Evolutionary conservation across 2,329 filamentous ascomycete species (phyloP).

Genomic region (Microsporum audouinii): DNA sequence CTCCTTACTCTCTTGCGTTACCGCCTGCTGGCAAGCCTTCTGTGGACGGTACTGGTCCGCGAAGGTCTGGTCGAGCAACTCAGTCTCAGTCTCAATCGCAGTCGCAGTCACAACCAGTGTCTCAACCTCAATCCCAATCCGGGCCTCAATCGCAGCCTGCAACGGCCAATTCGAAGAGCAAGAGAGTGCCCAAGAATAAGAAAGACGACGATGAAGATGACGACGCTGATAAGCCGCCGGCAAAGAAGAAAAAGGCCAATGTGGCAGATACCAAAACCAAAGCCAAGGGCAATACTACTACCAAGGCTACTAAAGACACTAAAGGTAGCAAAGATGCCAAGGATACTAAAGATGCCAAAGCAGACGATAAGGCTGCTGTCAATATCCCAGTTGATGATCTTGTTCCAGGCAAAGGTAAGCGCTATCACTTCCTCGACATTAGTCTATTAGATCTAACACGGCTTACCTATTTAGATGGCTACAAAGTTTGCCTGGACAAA

Average conservation of each 20-base stretch:
- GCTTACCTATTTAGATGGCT: conserved; percentile 9
- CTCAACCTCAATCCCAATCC: conserved; percentile 2
- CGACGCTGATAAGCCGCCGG: conserved; percentile 16
- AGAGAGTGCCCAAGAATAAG: conserved; percentile 17
- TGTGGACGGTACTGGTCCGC: conserved; percentile 7
- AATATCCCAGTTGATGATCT: conserved; percentile 39
- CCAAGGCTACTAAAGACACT: background rate
- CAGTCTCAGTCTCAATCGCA: conserved; percentile 4
- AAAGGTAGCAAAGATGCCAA: background rate
- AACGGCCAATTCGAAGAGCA: conserved; percentile 24
- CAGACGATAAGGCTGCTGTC: conserved; percentile 13
- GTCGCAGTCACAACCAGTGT: conserved; percentile 5
- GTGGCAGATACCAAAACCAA: conserved; percentile 13
- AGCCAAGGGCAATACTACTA: background rate
- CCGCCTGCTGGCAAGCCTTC: conserved; percentile 1
- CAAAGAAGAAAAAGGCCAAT: conserved; percentile 34
- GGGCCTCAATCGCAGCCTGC: conserved; percentile 7
- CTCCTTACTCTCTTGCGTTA: conserved; percentile 25
- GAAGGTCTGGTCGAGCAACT: conserved; percentile 8
- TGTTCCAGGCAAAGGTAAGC: conserved; percentile 17
- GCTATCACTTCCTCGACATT: background rate
- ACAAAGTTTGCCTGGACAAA: conserved; percentile 53
- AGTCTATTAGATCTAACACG: background rate
- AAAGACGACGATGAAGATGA: conserved; percentile 20
- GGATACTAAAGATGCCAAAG: background rate